phyloP scores from a whole-genome alignment of 169 alveolate genomes.

The Eimeria acervulina region DNA sequence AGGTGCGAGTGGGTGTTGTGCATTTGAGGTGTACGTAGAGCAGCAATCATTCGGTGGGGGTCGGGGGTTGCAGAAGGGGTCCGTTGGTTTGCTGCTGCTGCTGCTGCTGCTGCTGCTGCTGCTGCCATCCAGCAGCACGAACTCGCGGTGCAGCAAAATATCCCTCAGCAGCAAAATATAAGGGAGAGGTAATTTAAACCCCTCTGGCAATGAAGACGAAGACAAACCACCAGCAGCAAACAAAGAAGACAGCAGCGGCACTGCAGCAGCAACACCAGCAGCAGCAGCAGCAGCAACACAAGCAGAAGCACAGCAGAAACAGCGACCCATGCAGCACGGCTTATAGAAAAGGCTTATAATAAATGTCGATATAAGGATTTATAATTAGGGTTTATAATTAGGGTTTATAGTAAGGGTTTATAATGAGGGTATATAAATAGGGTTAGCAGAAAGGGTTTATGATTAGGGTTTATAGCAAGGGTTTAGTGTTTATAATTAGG shows the following conservation, averaged over 20 bases:
- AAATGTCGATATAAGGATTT: background rate
- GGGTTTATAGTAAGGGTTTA: too few species aligned
- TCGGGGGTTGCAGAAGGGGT: background rate
- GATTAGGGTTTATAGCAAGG: too few species aligned
- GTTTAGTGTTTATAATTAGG: too few species aligned
- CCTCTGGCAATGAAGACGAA: background rate
- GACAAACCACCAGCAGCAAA: background rate
- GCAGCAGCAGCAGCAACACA: background rate
- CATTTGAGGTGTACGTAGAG: background rate
- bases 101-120: too few species aligned
- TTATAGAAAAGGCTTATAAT: background rate
- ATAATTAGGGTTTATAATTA: background rate
- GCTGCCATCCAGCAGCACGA: slow-evolving; percentile 72
- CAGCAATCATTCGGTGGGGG: background rate
- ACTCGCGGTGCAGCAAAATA: slow-evolving; percentile 68
- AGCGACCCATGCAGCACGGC: background rate
- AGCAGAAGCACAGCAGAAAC: too few species aligned
- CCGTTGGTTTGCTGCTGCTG: slow-evolving; percentile 16
- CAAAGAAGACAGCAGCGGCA: slow-evolving; percentile 70
- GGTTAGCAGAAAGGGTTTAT: too few species aligned
- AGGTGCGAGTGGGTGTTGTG: too few species aligned
- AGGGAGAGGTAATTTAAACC: background rate
- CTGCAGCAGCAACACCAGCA: slow-evolving; percentile 38
- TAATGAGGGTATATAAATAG: too few species aligned
- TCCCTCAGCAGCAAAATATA: slow-evolving; percentile 61